phyloP scores from a whole-genome alignment of 768 basidiomycete genomes.

The Leccinellum luteum region DNA sequence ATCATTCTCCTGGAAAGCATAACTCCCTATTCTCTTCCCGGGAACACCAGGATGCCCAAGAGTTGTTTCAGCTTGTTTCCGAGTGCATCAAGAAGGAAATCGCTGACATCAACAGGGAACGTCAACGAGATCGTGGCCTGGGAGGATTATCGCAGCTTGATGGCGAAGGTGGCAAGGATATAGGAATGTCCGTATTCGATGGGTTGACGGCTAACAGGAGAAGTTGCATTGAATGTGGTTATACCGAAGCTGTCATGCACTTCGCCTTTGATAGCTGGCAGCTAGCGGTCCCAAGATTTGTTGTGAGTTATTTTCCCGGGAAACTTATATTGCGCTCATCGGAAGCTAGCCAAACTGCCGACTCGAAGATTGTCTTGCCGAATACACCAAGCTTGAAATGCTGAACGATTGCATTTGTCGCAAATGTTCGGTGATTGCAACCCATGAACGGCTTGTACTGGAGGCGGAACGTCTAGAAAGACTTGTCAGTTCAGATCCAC shows the following conservation, averaged over 20 bases:
- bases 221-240: constrained; percentile 86
- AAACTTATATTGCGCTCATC: constrained; percentile 8
- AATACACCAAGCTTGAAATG: constrained; percentile 86
- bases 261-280: constrained; percentile 87
- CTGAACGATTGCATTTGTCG: constrained; percentile 92
- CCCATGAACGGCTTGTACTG: constrained; percentile 57
- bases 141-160: constrained; percentile 45
- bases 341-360: constrained; percentile 54
- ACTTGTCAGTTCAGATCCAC: constrained; percentile 31
- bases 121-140: constrained; percentile 66
- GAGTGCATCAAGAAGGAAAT: constrained; percentile 88
- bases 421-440: constrained; percentile 82
- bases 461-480: constrained; percentile 60
- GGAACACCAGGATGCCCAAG: constrained; percentile 98
- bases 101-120: constrained; percentile 68
- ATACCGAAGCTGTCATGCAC: constrained; percentile 92
- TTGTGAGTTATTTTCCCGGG: constrained; percentile 42
- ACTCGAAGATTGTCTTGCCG: constrained; percentile 79
- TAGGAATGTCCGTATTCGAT: constrained; percentile 76
- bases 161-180: constrained; percentile 32
- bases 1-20: constrained; percentile 49
- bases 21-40: constrained; percentile 78
- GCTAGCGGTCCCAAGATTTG: constrained; percentile 63
- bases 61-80: constrained; percentile 92
- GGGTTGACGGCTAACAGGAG: constrained; percentile 88